Conservation (phyloP, 225 moss, liverwort and hornwort genomes). For the Ulota crispa region DNA sequence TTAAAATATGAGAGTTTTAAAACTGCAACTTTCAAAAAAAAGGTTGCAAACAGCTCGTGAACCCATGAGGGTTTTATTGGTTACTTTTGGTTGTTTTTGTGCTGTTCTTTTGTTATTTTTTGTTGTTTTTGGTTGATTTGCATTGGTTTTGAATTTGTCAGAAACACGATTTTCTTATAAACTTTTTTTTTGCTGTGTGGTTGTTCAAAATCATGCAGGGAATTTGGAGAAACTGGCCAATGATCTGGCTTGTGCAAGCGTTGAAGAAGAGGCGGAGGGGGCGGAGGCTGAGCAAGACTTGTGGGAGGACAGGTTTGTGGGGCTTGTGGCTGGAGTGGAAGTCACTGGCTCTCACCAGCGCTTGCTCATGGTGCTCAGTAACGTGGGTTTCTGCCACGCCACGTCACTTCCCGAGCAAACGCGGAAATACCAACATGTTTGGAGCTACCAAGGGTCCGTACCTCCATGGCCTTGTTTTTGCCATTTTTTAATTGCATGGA, state of each 20-base stretch:
- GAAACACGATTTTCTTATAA: neutral
- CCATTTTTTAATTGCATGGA: neutral
- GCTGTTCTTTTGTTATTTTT: neutral
- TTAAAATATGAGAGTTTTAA: neutral
- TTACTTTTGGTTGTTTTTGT: too few relatives aligned
- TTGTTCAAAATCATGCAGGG: constrained; percentile 26
- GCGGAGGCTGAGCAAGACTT: constrained; percentile 18
- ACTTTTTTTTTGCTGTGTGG: neutral
- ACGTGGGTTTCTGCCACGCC: constrained; percentile 74
- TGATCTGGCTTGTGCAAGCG: constrained; percentile 51
- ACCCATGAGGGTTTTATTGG: neutral
- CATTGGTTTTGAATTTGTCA: neutral
- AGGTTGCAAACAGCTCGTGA: neutral
- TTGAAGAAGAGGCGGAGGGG: constrained; percentile 33
- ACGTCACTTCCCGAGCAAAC: constrained; percentile 70
- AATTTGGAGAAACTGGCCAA: constrained; percentile 76
- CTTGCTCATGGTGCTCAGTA: constrained; percentile 89
- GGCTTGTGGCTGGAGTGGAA: constrained; percentile 79
- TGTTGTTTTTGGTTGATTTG: too few relatives aligned
- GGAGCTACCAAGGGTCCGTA: constrained; percentile 62
- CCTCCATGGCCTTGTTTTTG: neutral
- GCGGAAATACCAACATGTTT: constrained; percentile 65
- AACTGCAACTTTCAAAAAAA: neutral
- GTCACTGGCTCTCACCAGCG: constrained; percentile 70
- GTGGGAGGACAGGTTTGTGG: constrained; percentile 67